Percentiles rank a stretch among this genome's conserved stretches.
These are phyloP conservation scores for Chytriomyces sp. DNA, from an alignment of 192 early-diverging fungal species.

Conservation along the genomic window DNA sequence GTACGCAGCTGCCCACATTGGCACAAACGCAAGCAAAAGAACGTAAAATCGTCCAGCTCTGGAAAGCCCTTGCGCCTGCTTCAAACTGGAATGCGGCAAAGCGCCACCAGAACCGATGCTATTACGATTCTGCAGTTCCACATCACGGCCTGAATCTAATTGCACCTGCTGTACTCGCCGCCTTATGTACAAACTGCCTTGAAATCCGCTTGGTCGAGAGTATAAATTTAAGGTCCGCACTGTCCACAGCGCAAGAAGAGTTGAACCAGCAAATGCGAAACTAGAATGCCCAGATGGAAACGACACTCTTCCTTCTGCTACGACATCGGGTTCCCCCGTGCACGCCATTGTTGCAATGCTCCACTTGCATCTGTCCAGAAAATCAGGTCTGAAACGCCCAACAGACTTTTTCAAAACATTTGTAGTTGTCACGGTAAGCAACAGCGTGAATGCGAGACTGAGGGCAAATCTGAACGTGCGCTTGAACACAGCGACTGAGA, in stretches of 20 bases:
- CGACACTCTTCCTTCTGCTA: conserved; percentile 81
- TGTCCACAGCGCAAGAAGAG: conserved; percentile 15
- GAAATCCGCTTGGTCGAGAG: too few relatives aligned
- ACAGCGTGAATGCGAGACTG: neutral
- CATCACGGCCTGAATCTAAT: too few relatives aligned
- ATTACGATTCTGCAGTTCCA: too few relatives aligned
- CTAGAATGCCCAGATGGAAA: conserved; percentile 91
- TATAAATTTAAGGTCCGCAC: neutral
- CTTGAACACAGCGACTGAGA: neutral
- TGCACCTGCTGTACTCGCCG: too few relatives aligned
- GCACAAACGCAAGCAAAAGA: conserved; percentile 8
- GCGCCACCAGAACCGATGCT: too few relatives aligned
- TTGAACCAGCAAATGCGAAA: conserved; percentile 47
- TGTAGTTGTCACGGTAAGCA: conserved; percentile 17
- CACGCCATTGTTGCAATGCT: conserved; percentile 31
- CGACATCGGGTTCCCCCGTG: conserved; percentile 45
- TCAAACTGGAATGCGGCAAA: too few relatives aligned
- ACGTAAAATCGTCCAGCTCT: neutral
- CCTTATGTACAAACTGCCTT: too few relatives aligned
- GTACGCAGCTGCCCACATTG: conserved; percentile 34
- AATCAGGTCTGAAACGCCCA: conserved; percentile 75
- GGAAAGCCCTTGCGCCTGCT: neutral
- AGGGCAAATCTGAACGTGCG: conserved; percentile 31
- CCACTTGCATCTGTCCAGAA: conserved; percentile 64
- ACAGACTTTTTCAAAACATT: conserved; percentile 28